phyloP scores from a whole-genome alignment of 116 monocot genomes.

The Dioscorea cayenensis region DNA sequence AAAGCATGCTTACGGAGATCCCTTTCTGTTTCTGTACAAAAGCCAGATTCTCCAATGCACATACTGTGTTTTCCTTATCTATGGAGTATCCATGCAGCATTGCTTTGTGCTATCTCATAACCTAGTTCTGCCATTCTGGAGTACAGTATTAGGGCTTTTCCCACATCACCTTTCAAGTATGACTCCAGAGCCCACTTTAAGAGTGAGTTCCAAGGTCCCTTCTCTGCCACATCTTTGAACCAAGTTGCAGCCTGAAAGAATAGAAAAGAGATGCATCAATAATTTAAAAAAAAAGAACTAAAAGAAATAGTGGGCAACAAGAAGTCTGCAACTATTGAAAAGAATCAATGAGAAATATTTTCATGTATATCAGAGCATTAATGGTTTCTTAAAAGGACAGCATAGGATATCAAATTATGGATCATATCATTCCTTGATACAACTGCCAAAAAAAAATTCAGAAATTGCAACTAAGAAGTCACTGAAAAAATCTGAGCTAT shows the following conservation, averaged over 20 bases:
- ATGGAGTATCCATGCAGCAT: conserved; percentile 60
- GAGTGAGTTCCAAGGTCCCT: conserved; percentile 49
- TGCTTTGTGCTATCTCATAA: conserved; percentile 76
- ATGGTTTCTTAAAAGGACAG: too few relatives aligned
- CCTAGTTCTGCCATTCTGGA: conserved; percentile 28
- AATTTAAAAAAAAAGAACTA: not conserved
- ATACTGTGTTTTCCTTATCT: conserved; percentile 62
- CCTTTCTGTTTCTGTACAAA: conserved; percentile 54
- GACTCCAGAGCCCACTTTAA: too few relatives aligned
- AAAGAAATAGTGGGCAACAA: not conserved
- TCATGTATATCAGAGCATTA: too few relatives aligned
- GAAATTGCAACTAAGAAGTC: too few relatives aligned
- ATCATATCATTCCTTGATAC: too few relatives aligned
- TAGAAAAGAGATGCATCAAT: not conserved
- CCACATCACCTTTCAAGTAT: conserved; percentile 52
- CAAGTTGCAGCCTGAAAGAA: conserved; percentile 38
- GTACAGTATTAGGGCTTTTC: conserved; percentile 54
- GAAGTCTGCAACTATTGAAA: not conserved
- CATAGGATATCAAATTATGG: too few relatives aligned
- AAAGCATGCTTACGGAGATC: conserved; percentile 58
- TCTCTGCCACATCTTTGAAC: conserved; percentile 59
- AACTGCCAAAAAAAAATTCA: too few relatives aligned
- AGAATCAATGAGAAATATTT: not conserved
- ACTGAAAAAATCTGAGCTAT: too few relatives aligned
- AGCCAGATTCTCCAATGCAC: conserved; percentile 60